A percentile compares a stretch with the other conserved stretches of the same genome.
Evolutionary conservation across 2,329 filamentous ascomycete genomes (phyloP).

Genomic region (Beauveria caledonica): DNA sequence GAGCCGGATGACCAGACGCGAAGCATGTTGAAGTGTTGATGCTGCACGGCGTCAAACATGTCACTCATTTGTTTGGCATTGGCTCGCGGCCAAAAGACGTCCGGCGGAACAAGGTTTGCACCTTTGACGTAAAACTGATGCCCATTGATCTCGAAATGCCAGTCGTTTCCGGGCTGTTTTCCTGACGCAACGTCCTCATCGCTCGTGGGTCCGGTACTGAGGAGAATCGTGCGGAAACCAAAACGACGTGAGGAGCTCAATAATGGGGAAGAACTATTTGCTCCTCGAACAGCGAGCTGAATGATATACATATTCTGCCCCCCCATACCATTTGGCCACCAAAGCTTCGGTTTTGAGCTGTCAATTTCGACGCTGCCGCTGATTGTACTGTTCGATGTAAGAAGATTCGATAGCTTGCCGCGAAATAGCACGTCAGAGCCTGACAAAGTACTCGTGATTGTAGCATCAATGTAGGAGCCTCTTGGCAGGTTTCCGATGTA

Average conservation of each 20-base stretch:
- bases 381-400: constrained; percentile 33
- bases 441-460: constrained; percentile 34
- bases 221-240: constrained; percentile 54
- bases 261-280: constrained; percentile 12
- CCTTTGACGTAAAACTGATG: constrained; percentile 57
- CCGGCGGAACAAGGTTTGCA: constrained; percentile 55
- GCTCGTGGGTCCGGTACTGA: constrained; percentile 47
- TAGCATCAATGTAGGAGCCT: constrained; percentile 28
- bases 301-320: constrained; percentile 49
- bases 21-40: constrained; percentile 54
- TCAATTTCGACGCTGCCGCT: constrained; percentile 39
- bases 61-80: constrained; percentile 41
- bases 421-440: constrained; percentile 12
- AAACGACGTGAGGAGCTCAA: constrained; percentile 43
- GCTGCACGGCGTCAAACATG: constrained; percentile 40
- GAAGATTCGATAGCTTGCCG: constrained; percentile 30
- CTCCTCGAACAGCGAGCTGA: constrained; percentile 27
- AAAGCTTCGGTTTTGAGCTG: constrained; percentile 39
- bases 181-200: constrained; percentile 44
- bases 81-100: constrained; percentile 55
- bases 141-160: constrained; percentile 60
- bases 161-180: constrained; percentile 32
- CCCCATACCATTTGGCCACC: constrained; percentile 54
- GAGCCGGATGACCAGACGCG: constrained; percentile 53
- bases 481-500: constrained; percentile 41